phyloP scores from a whole-genome alignment of 345 rosid species.

The Salix purpurea region DNA sequence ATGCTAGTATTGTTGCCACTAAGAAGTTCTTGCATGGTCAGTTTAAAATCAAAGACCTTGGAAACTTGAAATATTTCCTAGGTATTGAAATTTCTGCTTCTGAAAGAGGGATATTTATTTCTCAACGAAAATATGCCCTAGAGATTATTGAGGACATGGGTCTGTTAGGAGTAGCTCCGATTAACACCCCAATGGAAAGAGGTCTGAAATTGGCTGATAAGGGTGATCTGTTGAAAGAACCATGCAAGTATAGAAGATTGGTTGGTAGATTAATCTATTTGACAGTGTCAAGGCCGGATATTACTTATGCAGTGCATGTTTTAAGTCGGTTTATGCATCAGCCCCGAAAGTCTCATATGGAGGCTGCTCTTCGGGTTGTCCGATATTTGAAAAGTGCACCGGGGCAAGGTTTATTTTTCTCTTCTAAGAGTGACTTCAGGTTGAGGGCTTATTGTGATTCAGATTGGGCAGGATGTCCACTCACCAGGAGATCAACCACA shows the following conservation, averaged over 20 bases:
- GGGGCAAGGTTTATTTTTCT: no score
- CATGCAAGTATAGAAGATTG: background rate
- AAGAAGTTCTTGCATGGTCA: background rate
- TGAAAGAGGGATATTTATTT: background rate
- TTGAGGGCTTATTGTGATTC: no score
- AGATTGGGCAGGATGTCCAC: no score
- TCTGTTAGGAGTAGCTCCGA: background rate
- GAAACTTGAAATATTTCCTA: background rate
- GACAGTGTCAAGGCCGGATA: background rate
- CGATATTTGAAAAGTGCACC: no score
- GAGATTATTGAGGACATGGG: background rate
- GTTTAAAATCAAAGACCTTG: background rate
- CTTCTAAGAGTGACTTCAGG: no score
- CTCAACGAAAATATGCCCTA: background rate
- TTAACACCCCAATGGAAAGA: background rate
- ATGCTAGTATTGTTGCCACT: background rate
- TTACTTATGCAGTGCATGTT: background rate
- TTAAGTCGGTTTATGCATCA: no score
- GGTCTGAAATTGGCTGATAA: background rate
- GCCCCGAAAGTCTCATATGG: no score
- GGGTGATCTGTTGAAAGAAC: background rate
- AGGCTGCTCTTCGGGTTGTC: no score
- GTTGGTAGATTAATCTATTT: constrained; percentile 2
- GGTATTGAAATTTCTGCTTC: background rate
- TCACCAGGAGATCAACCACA: no score